phyloP scores from a whole-genome alignment of 306 rosid genomes.

The Sechiopsis laciniata region DNA sequence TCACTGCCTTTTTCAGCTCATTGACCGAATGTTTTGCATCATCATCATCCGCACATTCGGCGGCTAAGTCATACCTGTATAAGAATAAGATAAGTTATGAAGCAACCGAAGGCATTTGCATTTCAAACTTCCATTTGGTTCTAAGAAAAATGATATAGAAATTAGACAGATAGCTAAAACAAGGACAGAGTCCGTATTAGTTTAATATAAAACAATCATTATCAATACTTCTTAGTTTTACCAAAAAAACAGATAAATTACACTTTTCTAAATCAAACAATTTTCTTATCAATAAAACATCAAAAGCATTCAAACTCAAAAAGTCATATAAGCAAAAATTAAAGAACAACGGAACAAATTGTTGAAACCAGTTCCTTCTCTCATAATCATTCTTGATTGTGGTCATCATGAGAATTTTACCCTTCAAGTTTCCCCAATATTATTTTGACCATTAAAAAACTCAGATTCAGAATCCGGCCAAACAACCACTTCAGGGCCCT shows the following conservation, averaged over 20 bases:
- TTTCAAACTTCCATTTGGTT: not conserved
- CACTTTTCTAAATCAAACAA: not conserved
- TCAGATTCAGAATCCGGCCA: not conserved
- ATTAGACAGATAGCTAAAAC: not conserved
- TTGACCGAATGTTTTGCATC: constrained; percentile 60
- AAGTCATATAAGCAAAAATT: constrained; percentile 7
- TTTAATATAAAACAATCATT: too few relatives aligned
- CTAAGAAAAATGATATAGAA: not conserved
- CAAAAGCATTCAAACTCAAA: constrained; percentile 7
- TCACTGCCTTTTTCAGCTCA: constrained; percentile 36
- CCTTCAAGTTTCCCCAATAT: not conserved
- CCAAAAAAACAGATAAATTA: not conserved
- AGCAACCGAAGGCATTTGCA: not conserved
- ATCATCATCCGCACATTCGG: constrained; percentile 91
- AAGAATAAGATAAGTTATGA: not conserved
- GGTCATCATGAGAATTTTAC: constrained; percentile 16
- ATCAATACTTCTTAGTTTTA: too few relatives aligned
- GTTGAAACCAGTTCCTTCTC: constrained; percentile 56
- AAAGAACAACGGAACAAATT: constrained; percentile 45
- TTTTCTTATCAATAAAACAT: not conserved
- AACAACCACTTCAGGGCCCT: not conserved
- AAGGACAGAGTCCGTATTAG: too few relatives aligned
- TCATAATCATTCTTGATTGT: constrained; percentile 42
- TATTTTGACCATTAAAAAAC: not conserved
- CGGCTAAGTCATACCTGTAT: constrained; percentile 57